A percentile compares a stretch with the other conserved stretches of the same genome.
phyloP scores from a whole-genome alignment of 2,329 filamentous ascomycete species.

The Elsinoe fawcettii region DNA sequence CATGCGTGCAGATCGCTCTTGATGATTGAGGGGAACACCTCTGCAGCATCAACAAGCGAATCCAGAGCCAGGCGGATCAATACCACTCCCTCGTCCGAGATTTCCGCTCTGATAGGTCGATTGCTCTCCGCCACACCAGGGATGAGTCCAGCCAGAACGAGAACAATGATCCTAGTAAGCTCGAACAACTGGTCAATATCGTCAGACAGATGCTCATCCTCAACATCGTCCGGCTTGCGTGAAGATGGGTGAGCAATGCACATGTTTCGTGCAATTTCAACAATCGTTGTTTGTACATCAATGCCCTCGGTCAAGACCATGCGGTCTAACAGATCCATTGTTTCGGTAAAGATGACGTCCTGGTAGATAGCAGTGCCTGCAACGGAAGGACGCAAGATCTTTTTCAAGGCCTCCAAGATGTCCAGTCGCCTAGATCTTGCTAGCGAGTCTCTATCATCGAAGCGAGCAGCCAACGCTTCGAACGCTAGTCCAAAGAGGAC shows the following conservation, averaged over 20 bases:
- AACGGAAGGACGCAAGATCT: conserved; percentile 88
- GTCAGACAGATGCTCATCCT: conserved; percentile 75
- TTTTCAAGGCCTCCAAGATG: conserved; percentile 84
- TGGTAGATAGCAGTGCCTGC: conserved; percentile 95
- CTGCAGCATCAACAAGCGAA: conserved; percentile 85
- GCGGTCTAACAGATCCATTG: conserved; percentile 89
- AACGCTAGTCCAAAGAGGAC: conserved; percentile 95
- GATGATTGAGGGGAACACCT: conserved; percentile 94
- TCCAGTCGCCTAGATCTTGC: conserved; percentile 48
- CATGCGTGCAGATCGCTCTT: conserved; percentile 93
- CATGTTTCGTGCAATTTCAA: conserved; percentile 84
- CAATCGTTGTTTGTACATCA: conserved; percentile 83
- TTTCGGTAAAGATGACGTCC: conserved; percentile 91
- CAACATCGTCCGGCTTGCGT: conserved; percentile 36
- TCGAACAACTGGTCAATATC: conserved; percentile 98
- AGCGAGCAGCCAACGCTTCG: conserved; percentile 79
- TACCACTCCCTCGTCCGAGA: conserved; percentile 78
- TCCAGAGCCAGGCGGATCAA: conserved; percentile 74
- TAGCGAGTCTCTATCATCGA: conserved; percentile 25
- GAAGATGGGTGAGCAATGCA: conserved; percentile 90
- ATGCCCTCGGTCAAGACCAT: conserved; percentile 85
- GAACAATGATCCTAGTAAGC: conserved; percentile 87
- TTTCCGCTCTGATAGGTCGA: conserved; percentile 43
- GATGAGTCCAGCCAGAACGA: conserved; percentile 79
- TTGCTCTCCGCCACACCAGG: conserved; percentile 65